Evolutionary conservation across 257 asterid species (phyloP).

Genomic region (Parsonsia alboflavescens): DNA sequence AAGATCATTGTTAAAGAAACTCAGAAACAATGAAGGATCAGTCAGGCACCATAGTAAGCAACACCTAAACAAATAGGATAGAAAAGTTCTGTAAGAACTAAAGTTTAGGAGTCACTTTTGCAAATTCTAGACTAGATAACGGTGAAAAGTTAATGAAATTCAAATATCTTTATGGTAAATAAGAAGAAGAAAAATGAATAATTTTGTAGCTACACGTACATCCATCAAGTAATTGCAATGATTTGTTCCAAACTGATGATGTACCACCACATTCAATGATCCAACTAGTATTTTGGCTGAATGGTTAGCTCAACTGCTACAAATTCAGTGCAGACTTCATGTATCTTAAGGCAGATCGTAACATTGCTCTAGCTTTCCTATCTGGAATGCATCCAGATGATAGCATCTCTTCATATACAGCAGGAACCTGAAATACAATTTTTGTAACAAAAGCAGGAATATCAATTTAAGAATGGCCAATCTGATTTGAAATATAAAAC

Average conservation of each 20-base stretch:
- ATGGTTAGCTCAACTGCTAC: slow-evolving; percentile 24
- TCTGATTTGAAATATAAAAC: not conserved
- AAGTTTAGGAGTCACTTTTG: not conserved
- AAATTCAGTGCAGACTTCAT: slow-evolving; percentile 55
- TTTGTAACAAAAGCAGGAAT: not conserved
- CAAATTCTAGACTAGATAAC: not conserved
- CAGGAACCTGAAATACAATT: slow-evolving; percentile 63
- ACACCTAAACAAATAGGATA: not conserved
- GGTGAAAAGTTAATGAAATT: not conserved
- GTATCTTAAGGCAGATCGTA: slow-evolving; percentile 85
- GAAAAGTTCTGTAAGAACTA: not conserved
- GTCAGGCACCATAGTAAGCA: not conserved
- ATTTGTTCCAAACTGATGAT: not conserved
- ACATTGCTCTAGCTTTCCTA: slow-evolving; percentile 91
- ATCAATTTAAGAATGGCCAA: not conserved
- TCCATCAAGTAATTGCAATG: not conserved
- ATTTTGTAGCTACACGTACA: not conserved
- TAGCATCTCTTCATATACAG: slow-evolving; percentile 91
- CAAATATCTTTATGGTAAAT: not conserved
- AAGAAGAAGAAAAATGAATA: not conserved
- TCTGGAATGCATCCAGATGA: slow-evolving; percentile 80
- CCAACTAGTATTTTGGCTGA: slow-evolving; percentile 2
- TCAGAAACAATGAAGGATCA: not conserved
- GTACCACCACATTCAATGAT: not conserved
- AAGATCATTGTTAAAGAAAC: not conserved